Conservation (phyloP, 75 land plant species). For the Pinus tabuliformis region DNA sequence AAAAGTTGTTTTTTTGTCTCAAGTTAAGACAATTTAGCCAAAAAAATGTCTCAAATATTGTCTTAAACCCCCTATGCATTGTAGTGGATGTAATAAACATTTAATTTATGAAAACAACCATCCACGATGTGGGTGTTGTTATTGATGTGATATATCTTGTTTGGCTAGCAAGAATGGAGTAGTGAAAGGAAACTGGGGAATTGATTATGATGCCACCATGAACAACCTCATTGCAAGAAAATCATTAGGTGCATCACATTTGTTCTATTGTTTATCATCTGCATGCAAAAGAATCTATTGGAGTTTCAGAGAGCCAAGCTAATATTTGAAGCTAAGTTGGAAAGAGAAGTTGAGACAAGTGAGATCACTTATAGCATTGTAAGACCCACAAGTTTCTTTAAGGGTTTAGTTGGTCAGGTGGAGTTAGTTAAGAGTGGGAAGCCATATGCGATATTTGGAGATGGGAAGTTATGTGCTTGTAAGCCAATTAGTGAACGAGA, state of each 20-base stretch:
- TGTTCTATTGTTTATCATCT: constrained; percentile 92
- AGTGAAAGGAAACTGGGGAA: constrained; percentile 82
- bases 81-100: constrained; percentile 60
- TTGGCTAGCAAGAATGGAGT: constrained; percentile 94
- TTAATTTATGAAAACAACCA: constrained; percentile 33
- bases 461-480: constrained; percentile 89
- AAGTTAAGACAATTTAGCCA: too few relatives aligned
- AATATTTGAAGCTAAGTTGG: constrained; percentile 86
- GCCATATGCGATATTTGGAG: constrained; percentile 99
- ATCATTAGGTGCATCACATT: constrained; percentile 75
- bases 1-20: too few relatives aligned
- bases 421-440: constrained; percentile 88
- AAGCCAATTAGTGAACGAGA: constrained; percentile 96
- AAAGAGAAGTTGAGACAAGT: constrained; percentile 26
- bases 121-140: constrained; percentile 20
- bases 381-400: constrained; percentile 96
- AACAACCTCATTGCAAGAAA: constrained; percentile 77
- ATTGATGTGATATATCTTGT: constrained; percentile 92
- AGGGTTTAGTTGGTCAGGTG: constrained; percentile 95
- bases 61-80: too few relatives aligned
- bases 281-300: constrained; percentile 94
- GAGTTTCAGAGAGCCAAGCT: constrained; percentile 97
- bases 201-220: constrained; percentile 87
- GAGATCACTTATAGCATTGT: constrained; percentile 86
- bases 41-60: too few relatives aligned